Evolutionary conservation across 1,284 basidiomycete species (phyloP), one percentile per base, ranked within the genome.

Genomic region (Hypsizygus ulmarius): DNA sequence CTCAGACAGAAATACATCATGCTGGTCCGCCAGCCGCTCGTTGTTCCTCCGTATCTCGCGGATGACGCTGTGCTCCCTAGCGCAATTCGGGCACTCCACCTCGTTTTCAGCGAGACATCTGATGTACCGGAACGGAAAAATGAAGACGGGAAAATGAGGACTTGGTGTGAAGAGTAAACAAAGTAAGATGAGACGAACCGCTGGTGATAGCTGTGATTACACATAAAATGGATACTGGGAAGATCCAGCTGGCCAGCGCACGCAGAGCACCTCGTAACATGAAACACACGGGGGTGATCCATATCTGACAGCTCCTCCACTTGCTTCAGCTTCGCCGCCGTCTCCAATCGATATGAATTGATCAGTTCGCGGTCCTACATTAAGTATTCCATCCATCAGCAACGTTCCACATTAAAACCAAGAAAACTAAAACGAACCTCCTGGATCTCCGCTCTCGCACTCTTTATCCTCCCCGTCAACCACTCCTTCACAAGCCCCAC

Each of bases 181-280:
- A 21, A n/a, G 30, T n/a, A 33, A 33, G 5, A 40, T 10, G 35
- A 32, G 38, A 71, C 59, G 25, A 69, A 90, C 89, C 92, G 75
- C 65, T 96, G 93, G 64, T 99, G 97, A 71, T 93, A 99, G 53
- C 89, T 93, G 66, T 99, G 96, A 61, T 90, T 87, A 69, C 95
- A 99, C 95, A 98, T 97, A 62, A 98, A 99, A 67, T 99, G 95
- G 3, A 98, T 79, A 50, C 83, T 89, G 0, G 96, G 96, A 14
- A 97, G 77, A 64, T 97, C 94, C 50, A 98, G 80, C 59, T 90
- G 89, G 0, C 86, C 90, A 12, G 84, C 79, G 64, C 97, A 98
- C 3, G 84, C 78, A 11, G 91, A 85, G 65, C 96, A 99, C 33
- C 91, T 78, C 3, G 93, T 94, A 56, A 95, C 90, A 61, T 97